A percentile compares a stretch with the other conserved stretches of the same genome.
phyloP scores from a whole-genome alignment of 192 early-diverging fungal genomes.

The Geranomyces variabilis region DNA sequence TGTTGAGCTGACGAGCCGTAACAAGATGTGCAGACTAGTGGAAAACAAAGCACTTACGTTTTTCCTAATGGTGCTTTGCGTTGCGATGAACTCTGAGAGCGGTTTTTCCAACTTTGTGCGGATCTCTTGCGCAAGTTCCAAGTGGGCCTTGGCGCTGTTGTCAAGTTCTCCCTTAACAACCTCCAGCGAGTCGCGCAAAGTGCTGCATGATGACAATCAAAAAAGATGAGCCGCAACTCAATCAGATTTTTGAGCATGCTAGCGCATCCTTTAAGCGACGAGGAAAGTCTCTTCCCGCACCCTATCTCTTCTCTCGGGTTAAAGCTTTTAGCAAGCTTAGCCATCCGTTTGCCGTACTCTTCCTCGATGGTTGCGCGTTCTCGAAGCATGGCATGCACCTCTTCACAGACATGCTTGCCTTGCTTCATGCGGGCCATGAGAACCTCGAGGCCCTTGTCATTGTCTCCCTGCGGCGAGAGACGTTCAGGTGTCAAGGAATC shows the following conservation, averaged over 20 bases:
- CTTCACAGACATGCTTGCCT: constrained; percentile 54
- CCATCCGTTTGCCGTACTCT: constrained; percentile 57
- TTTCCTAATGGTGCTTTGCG: constrained; percentile 48
- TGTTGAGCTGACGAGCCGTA: not conserved
- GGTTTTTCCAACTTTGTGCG: constrained; percentile 53
- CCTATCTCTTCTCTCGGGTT: constrained; percentile 56
- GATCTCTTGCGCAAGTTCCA: constrained; percentile 55
- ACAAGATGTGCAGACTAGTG: not conserved
- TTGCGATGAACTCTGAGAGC: constrained; percentile 42
- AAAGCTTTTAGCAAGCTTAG: constrained; percentile 55
- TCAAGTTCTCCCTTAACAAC: constrained; percentile 54
- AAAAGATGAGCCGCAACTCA: not conserved
- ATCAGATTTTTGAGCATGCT: not conserved
- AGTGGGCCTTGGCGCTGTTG: constrained; percentile 43
- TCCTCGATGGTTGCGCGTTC: constrained; percentile 60
- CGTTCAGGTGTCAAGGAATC: not conserved
- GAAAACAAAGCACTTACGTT: constrained; percentile 36
- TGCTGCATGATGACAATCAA: constrained; percentile 32
- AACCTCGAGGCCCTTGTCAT: constrained; percentile 54
- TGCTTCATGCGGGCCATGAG: constrained; percentile 49
- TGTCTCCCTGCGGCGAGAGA: constrained; percentile 44
- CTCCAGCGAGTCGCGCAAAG: constrained; percentile 54
- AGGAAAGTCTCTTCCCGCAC: constrained; percentile 7
- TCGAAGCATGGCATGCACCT: constrained; percentile 48
- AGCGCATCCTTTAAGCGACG: not conserved